Evolutionary conservation across 176 grass and related monocot genomes (phyloP).

Genomic region (Carex scoparia): DNA sequence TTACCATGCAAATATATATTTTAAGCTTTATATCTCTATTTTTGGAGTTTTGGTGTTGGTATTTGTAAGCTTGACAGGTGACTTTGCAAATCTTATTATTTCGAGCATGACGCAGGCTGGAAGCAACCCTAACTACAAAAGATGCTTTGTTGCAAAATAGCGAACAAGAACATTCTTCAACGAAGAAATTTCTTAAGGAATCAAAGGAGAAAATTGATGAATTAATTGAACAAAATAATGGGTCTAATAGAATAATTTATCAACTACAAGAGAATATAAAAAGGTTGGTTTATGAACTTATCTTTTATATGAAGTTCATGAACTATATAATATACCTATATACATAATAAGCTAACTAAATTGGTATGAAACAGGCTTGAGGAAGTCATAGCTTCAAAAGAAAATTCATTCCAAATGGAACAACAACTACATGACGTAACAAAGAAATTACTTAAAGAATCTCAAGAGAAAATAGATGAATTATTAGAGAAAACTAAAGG

Average conservation of each 20-base stretch:
- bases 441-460: conserved; percentile 32
- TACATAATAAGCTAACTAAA: conserved; percentile 7
- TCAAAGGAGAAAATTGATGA: conserved; percentile 44
- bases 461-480: conserved; percentile 29
- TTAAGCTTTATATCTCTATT: background rate
- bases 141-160: conserved; percentile 19
- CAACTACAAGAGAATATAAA: conserved; percentile 41
- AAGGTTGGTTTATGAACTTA: conserved; percentile 38
- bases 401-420: conserved; percentile 18
- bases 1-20: background rate
- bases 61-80: conserved; percentile 33
- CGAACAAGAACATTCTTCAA: conserved; percentile 6
- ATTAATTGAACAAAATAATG: conserved; percentile 49
- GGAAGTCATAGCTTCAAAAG: conserved; percentile 29
- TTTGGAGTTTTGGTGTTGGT: conserved; percentile 30
- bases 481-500: conserved; percentile 33
- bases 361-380: conserved; percentile 19
- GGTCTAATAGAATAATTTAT: conserved; percentile 54
- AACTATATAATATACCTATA: conserved; percentile 1
- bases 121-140: conserved; percentile 12
- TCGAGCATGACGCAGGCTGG: conserved; percentile 10
- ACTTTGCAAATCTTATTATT: conserved; percentile 10
- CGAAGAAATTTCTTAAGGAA: conserved; percentile 29
- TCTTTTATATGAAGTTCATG: conserved; percentile 3
- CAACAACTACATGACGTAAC: conserved; percentile 13